phyloP scores from a whole-genome alignment of 345 rosid species.

The Combretum micranthum region DNA sequence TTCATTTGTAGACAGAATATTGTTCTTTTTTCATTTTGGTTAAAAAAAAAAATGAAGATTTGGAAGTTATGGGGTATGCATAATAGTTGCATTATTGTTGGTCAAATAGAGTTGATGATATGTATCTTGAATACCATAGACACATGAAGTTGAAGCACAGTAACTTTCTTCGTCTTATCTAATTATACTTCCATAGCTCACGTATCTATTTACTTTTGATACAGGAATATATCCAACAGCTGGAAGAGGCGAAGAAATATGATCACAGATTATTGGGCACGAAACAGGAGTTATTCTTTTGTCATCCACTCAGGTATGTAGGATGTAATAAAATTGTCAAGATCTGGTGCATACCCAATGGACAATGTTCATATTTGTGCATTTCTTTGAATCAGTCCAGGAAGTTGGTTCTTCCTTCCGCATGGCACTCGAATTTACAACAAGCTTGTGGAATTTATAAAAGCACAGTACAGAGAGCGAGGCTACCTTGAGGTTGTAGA shows the following conservation, averaged over 20 bases:
- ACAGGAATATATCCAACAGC: conserved; percentile 62
- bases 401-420: conserved; percentile 98
- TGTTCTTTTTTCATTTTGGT: too few relatives aligned
- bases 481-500: conserved; percentile 81
- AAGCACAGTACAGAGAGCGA: conserved; percentile 62
- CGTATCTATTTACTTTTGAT: conserved; percentile 10
- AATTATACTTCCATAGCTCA: not conserved
- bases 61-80: too few relatives aligned
- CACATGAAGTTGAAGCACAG: too few relatives aligned
- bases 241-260: conserved; percentile 90
- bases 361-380: conserved; percentile 9
- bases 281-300: conserved; percentile 92
- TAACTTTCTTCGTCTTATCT: not conserved
- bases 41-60: too few relatives aligned
- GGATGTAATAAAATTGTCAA: conserved; percentile 3
- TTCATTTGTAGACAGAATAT: too few relatives aligned
- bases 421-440: conserved; percentile 84
- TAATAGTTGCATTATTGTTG: too few relatives aligned
- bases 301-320: conserved; percentile 68
- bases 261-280: conserved; percentile 85
- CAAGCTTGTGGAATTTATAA: conserved; percentile 73
- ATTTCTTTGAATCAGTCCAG: conserved; percentile 61
- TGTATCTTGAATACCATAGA: too few relatives aligned
- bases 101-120: too few relatives aligned
- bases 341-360: conserved; percentile 5